Percentiles rank a stretch among this genome's conserved stretches.
Conservation (phyloP, 257 asterid species). For the Lycium ferocissimum region DNA sequence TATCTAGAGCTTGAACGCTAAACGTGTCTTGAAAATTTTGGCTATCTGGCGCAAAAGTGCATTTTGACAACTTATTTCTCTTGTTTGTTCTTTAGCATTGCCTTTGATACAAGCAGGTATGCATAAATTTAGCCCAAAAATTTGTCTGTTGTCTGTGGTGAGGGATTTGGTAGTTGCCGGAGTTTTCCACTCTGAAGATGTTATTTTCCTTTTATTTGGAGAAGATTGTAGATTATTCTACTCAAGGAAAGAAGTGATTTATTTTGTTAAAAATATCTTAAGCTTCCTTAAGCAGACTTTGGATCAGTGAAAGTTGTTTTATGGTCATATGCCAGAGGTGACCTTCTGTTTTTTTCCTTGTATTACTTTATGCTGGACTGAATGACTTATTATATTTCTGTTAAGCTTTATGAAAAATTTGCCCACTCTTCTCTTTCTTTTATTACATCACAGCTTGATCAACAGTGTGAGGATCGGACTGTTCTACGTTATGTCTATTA, state of each 20-base stretch:
- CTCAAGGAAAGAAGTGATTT: constrained; percentile 8
- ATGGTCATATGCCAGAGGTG: constrained; percentile 4
- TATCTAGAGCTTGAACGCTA: constrained; percentile 1
- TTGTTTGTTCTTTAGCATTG: constrained; percentile 7
- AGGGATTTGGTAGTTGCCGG: constrained; percentile 26
- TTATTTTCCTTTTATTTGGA: constrained; percentile 14
- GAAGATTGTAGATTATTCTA: constrained; percentile 19
- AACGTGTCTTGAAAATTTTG: background rate
- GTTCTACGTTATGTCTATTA: constrained; percentile 95
- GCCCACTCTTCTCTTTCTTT: constrained; percentile 36
- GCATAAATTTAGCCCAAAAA: background rate
- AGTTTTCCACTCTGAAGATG: background rate
- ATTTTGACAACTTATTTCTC: constrained; percentile 10
- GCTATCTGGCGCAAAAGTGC: background rate
- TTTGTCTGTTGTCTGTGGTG: background rate
- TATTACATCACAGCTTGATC: constrained; percentile 80
- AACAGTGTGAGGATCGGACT: constrained; percentile 98
- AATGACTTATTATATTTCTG: constrained; percentile 2
- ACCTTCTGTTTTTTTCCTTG: background rate
- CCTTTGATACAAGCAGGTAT: constrained; percentile 17
- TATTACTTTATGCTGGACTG: constrained; percentile 3
- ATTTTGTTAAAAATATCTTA: background rate
- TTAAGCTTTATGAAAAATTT: constrained; percentile 18
- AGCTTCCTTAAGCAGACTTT: constrained; percentile 9
- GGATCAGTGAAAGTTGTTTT: background rate